Evolutionary conservation across 2,329 filamentous ascomycete genomes (phyloP).

Genomic region (Scortechinia acanthostroma): DNA sequence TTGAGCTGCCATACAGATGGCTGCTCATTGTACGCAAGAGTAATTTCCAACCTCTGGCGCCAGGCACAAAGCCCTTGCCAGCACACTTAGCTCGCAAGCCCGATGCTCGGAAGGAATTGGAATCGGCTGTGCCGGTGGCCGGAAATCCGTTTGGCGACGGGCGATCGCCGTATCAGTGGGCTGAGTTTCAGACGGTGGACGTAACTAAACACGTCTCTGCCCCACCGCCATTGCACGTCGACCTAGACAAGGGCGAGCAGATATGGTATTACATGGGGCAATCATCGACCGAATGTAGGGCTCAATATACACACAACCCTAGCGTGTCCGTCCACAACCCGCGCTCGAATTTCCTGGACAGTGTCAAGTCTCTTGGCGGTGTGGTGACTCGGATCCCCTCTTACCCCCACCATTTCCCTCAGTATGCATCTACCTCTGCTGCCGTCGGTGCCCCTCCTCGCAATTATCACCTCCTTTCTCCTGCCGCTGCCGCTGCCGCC

Average conservation of each 20-base stretch:
- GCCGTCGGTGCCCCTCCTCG: conserved; percentile 13
- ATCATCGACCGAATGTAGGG: conserved; percentile 80
- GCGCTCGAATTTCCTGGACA: conserved; percentile 68
- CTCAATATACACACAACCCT: conserved; percentile 81
- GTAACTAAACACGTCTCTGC: conserved; percentile 63
- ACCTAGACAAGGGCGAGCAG: conserved; percentile 76
- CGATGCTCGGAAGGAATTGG: not conserved
- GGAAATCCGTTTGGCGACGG: not conserved
- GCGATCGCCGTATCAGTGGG: conserved; percentile 1
- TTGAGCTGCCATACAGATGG: conserved; percentile 1
- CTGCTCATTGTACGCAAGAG: not conserved
- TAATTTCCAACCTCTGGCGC: not conserved
- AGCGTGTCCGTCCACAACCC: conserved; percentile 50
- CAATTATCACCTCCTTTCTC: conserved; percentile 8
- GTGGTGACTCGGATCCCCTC: not conserved
- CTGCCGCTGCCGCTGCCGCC: conserved; percentile 8
- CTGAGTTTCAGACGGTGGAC: conserved; percentile 33
- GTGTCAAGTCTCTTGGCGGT: conserved; percentile 27
- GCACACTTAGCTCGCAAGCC: not conserved
- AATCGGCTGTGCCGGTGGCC: not conserved
- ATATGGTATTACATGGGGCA: conserved; percentile 85
- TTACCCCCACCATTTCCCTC: conserved; percentile 7
- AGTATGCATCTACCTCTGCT: conserved; percentile 10
- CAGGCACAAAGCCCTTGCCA: not conserved
- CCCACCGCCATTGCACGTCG: conserved; percentile 59